Conservation (phyloP, 768 basidiomycete genomes). For the Lactifluus pinguis region DNA sequence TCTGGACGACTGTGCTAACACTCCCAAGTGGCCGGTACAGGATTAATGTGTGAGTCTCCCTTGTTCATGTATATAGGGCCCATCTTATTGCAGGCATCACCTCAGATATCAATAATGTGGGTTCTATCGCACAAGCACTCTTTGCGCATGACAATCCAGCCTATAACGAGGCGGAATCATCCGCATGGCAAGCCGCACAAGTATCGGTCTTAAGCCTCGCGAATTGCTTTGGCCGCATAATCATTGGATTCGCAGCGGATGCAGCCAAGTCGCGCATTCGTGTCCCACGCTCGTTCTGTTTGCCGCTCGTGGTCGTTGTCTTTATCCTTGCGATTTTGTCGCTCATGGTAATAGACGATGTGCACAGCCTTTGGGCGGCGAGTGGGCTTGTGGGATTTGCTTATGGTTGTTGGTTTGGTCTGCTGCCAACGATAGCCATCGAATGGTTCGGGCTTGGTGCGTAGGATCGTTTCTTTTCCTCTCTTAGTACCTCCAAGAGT, state of each 20-base stretch:
- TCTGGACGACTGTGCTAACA: neutral
- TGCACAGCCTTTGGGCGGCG: slow-evolving; percentile 60
- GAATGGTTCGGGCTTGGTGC: slow-evolving; percentile 86
- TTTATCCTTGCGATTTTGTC: slow-evolving; percentile 68
- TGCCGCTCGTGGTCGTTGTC: slow-evolving; percentile 54
- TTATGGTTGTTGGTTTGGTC: slow-evolving; percentile 66
- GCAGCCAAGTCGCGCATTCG: slow-evolving; percentile 44
- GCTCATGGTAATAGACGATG: slow-evolving; percentile 44
- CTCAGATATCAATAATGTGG: slow-evolving; percentile 80
- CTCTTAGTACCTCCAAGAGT: neutral
- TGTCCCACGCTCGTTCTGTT: slow-evolving; percentile 58
- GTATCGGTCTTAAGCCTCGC: slow-evolving; percentile 76
- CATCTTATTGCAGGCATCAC: slow-evolving; percentile 2
- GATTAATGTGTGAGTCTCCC: slow-evolving; percentile 56
- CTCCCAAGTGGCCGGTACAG: slow-evolving; percentile 55
- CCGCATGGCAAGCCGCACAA: slow-evolving; percentile 74
- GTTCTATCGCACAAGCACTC: slow-evolving; percentile 62
- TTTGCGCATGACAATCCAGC: slow-evolving; percentile 49
- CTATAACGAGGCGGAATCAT: slow-evolving; percentile 60
- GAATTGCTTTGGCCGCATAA: slow-evolving; percentile 71
- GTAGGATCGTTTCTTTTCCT: slow-evolving; percentile 24
- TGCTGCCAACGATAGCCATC: slow-evolving; percentile 65
- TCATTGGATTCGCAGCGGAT: slow-evolving; percentile 70
- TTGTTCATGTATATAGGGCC: neutral
- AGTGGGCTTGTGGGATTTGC: slow-evolving; percentile 48